These are phyloP conservation scores for Acacia melanoxylon DNA, from an alignment of 306 rosid genomes.

Conservation along the genomic window DNA sequence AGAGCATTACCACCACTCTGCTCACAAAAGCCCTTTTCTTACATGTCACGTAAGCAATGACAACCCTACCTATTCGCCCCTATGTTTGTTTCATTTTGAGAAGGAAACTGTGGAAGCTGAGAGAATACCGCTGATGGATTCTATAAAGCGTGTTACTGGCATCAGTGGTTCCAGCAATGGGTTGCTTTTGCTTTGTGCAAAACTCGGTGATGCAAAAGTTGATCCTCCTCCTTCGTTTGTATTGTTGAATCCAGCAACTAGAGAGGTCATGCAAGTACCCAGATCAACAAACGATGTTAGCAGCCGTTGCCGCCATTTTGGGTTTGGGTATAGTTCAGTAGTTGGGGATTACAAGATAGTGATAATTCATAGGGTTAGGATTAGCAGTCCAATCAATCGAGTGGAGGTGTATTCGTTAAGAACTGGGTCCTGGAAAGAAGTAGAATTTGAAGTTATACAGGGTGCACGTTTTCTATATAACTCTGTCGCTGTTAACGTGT, in stretches of 20 bases:
- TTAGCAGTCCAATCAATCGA: neutral
- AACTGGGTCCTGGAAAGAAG: conserved; percentile 15
- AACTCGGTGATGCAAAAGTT: no score
- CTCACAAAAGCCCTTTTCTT: no score
- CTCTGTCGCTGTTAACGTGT: neutral
- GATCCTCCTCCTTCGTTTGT: neutral
- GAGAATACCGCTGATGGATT: no score
- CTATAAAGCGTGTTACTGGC: no score
- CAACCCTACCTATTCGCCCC: no score
- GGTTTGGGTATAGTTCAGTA: conserved; percentile 12
- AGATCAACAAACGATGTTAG: neutral
- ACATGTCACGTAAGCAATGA: no score
- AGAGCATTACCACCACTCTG: no score
- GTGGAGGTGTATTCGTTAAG: conserved; percentile 21
- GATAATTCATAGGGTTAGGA: neutral
- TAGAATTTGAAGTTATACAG: neutral
- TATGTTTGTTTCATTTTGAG: no score
- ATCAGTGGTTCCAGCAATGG: no score
- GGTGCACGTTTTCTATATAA: neutral
- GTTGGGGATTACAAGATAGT: conserved; percentile 32
- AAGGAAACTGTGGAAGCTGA: no score
- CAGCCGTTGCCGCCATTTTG: neutral
- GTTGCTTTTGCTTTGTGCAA: no score
- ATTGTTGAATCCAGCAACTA: conserved; percentile 22
- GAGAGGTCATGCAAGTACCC: conserved; percentile 7